Conservation (phyloP, 495 filamentous ascomycete species). For the Podospora conica region DNA sequence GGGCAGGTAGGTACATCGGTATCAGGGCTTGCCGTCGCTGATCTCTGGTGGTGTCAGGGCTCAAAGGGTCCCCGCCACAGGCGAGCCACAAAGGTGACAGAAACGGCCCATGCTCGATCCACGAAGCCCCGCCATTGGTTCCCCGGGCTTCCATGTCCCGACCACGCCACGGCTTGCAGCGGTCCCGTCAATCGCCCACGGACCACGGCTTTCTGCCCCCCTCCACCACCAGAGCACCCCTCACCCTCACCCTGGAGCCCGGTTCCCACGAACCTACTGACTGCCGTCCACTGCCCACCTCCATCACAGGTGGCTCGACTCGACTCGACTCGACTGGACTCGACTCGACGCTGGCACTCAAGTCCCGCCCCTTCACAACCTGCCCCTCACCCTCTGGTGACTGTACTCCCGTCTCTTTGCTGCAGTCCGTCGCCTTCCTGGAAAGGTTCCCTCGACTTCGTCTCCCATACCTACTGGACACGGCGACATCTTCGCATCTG, state of each 20-base stretch:
- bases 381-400: not conserved
- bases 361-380: not conserved
- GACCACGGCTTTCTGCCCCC: not conserved
- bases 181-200: no score
- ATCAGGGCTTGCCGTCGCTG: no score
- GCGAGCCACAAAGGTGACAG: not conserved
- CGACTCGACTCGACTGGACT: no score
- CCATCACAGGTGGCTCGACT: no score
- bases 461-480: not conserved
- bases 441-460: not conserved
- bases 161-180: slow-evolving; percentile 9
- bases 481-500: not conserved
- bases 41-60: not conserved
- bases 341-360: not conserved
- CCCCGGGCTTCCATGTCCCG: not conserved
- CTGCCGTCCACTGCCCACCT: not conserved
- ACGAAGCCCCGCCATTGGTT: slow-evolving; percentile 10
- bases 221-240: slow-evolving; percentile 5
- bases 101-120: not conserved
- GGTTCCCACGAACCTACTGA: not conserved
- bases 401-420: not conserved
- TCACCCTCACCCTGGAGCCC: not conserved
- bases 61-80: not conserved
- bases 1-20: not conserved
- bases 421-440: not conserved